Percentiles rank a stretch among this genome's conserved stretches.
Evolutionary conservation across 2,329 filamentous ascomycete species (phyloP).

Genomic region (Colletotrichum higginsianum): DNA sequence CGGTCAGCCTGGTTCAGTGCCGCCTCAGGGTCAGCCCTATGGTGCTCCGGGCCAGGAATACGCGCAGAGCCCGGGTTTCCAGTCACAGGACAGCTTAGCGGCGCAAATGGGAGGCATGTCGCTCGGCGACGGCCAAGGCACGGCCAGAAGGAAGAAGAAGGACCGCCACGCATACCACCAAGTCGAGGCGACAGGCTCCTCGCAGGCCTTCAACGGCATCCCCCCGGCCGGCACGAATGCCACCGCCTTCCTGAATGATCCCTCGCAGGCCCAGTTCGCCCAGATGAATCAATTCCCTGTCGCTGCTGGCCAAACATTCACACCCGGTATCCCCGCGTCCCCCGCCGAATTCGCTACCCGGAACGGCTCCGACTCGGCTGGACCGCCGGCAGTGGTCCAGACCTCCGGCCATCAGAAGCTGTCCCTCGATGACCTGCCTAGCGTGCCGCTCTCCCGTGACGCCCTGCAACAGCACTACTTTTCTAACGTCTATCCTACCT

Average conservation of each 20-base stretch:
- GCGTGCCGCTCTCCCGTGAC: constrained; percentile 89
- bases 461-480: constrained; percentile 86
- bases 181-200: constrained; percentile 79
- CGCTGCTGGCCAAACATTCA: constrained; percentile 63
- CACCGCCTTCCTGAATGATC: constrained; percentile 56
- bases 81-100: constrained; percentile 67
- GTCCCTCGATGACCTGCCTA: constrained; percentile 93
- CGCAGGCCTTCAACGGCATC: constrained; percentile 79
- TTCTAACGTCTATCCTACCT: constrained; percentile 91
- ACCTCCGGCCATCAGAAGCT: constrained; percentile 81
- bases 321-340: constrained; percentile 44
- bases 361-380: constrained; percentile 54
- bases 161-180: constrained; percentile 93
- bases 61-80: constrained; percentile 50
- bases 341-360: constrained; percentile 50
- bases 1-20: constrained; percentile 51
- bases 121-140: constrained; percentile 70
- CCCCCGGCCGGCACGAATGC: constrained; percentile 69
- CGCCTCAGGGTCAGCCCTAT: constrained; percentile 51
- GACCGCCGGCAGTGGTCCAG: constrained; percentile 63
- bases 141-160: constrained; percentile 86
- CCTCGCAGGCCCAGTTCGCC: constrained; percentile 58
- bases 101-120: constrained; percentile 86
- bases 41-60: constrained; percentile 51
- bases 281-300: constrained; percentile 74